Percentiles rank a stretch among this genome's conserved stretches.
Evolutionary conservation across 352 stramenopile genomes (phyloP).

Genomic region (Globisporangium carolinianum): DNA sequence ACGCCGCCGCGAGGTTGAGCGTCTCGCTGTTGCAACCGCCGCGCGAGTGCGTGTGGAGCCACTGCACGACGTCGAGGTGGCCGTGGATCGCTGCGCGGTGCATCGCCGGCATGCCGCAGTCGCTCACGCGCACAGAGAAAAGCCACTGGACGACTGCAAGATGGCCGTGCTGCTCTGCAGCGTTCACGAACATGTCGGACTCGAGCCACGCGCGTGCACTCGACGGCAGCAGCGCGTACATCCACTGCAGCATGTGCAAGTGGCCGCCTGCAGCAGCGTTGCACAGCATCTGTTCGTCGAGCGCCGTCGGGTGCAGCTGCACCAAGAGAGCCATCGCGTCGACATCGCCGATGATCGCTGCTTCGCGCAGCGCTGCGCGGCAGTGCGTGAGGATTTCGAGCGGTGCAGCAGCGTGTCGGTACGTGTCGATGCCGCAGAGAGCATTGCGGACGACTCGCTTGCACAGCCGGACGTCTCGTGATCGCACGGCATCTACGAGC

Average conservation of each 20-base stretch:
- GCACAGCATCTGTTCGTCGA: slow-evolving; percentile 7
- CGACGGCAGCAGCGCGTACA: slow-evolving; percentile 5
- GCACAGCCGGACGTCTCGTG: slow-evolving; percentile 14
- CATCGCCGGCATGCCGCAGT: slow-evolving; percentile 25
- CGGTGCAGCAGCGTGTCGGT: slow-evolving; percentile 5
- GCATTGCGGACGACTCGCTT: slow-evolving; percentile 10
- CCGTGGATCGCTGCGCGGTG: slow-evolving; percentile 21
- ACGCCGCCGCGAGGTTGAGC: slow-evolving; percentile 20
- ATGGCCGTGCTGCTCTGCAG: slow-evolving; percentile 10
- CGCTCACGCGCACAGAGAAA: slow-evolving; percentile 11
- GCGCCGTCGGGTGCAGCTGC: slow-evolving; percentile 2
- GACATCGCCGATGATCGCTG: background rate
- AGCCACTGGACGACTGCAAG: slow-evolving; percentile 20
- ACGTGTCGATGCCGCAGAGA: background rate
- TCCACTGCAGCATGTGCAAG: slow-evolving; percentile 11
- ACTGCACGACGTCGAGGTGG: slow-evolving; percentile 23
- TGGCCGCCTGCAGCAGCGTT: slow-evolving; percentile 4
- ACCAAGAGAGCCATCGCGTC: background rate
- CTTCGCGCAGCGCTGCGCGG: slow-evolving; percentile 13
- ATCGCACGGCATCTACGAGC: slow-evolving; percentile 10
- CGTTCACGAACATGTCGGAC: slow-evolving; percentile 3
- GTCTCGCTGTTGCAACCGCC: slow-evolving; percentile 23
- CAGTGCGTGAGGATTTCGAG: slow-evolving; percentile 3
- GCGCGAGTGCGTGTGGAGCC: slow-evolving; percentile 19
- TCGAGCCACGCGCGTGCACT: slow-evolving; percentile 2